A percentile compares a stretch with the other conserved stretches of the same genome.
These are phyloP conservation scores for Murraya paniculata DNA, from an alignment of 345 rosid species.

Conservation along the genomic window DNA sequence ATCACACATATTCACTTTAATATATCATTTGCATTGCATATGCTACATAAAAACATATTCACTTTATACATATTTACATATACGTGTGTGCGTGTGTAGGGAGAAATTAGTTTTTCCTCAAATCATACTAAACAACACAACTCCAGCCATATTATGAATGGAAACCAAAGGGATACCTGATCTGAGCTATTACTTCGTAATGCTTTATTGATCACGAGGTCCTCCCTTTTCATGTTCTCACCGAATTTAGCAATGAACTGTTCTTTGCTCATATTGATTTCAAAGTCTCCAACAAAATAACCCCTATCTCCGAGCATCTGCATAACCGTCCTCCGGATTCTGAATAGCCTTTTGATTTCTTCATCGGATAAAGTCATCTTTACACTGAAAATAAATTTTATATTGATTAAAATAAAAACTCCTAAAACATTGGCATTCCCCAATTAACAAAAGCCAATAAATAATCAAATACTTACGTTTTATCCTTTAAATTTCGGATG, in stretches of 20 bases:
- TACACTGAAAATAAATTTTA: not conserved
- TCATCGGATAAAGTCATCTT: constrained; percentile 66
- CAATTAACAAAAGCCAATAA: not conserved
- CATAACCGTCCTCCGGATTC: constrained; percentile 71
- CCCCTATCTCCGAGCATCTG: constrained; percentile 80
- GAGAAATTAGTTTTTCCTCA: no score
- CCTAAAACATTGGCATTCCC: not conserved
- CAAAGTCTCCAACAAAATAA: constrained; percentile 64
- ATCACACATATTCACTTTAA: not conserved
- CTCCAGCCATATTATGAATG: not conserved
- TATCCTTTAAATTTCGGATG: not conserved
- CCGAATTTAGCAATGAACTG: constrained; percentile 64
- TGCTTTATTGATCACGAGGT: constrained; percentile 62
- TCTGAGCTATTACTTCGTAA: constrained; percentile 55
- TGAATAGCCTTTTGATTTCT: constrained; percentile 56
- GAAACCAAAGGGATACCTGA: constrained; percentile 41
- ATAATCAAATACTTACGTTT: not conserved
- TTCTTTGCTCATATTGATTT: constrained; percentile 44
- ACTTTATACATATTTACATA: no score
- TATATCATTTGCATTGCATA: not conserved
- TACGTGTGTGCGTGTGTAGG: no score
- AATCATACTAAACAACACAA: no score
- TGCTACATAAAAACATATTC: not conserved
- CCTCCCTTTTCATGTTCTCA: constrained; percentile 85
- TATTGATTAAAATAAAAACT: not conserved